phyloP scores from a whole-genome alignment of 2,329 filamentous ascomycete genomes.

The Colletotrichum euphorbiae region DNA sequence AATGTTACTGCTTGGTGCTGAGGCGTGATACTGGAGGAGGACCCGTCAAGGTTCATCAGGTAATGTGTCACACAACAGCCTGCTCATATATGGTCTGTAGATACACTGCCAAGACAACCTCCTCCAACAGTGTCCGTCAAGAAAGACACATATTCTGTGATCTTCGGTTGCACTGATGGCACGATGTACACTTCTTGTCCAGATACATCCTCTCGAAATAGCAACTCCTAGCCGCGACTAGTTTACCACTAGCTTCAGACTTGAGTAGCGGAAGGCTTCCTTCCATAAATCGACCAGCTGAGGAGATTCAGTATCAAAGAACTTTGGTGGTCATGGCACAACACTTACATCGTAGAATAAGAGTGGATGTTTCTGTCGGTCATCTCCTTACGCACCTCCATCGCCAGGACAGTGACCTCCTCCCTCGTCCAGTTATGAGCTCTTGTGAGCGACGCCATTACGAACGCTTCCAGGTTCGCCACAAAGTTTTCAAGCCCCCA shows the following conservation, averaged over 20 bases:
- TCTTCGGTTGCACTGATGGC: no score
- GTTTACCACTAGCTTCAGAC: background rate
- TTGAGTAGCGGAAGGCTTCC: conserved; percentile 3
- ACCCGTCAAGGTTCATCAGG: no score
- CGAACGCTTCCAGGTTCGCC: conserved; percentile 49
- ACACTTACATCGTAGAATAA: conserved; percentile 51
- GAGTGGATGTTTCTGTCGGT: conserved; percentile 43
- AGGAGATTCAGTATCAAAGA: background rate
- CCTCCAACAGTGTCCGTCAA: no score
- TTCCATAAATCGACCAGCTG: conserved; percentile 19
- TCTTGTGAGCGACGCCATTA: conserved; percentile 52
- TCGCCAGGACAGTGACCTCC: conserved; percentile 44
- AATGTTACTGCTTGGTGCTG: no score
- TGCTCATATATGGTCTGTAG: no score
- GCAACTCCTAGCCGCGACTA: background rate
- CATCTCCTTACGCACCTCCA: conserved; percentile 43
- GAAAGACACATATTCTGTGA: no score
- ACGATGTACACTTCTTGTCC: no score
- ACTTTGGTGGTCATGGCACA: fast-evolving
- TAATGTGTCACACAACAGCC: no score
- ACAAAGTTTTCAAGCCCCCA: conserved; percentile 47
- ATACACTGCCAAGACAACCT: no score
- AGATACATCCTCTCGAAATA: no score
- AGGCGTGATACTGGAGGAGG: no score
- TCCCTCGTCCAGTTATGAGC: conserved; percentile 50